Evolutionary conservation across 306 rosid genomes (phyloP).

Genomic region (Inga laurina): DNA sequence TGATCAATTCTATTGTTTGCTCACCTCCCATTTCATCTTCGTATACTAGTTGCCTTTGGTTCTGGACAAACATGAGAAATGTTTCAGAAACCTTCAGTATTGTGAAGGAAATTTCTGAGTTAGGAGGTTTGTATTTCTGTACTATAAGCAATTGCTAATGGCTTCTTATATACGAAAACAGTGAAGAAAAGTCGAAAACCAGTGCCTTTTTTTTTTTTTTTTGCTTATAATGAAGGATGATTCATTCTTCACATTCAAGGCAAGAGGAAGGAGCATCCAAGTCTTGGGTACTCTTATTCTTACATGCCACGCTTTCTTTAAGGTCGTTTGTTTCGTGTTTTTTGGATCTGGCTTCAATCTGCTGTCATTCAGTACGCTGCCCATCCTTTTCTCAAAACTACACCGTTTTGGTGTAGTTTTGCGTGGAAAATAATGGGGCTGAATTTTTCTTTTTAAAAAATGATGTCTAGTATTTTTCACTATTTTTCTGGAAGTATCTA

Average conservation of each 20-base stretch:
- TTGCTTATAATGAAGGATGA: conserved; percentile 41
- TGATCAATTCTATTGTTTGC: neutral
- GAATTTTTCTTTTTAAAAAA: no score
- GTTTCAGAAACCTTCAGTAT: conserved; percentile 27
- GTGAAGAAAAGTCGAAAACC: conserved; percentile 17
- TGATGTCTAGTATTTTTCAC: no score
- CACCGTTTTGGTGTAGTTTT: no score
- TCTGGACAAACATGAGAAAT: neutral
- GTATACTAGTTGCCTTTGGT: neutral
- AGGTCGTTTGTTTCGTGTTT: neutral
- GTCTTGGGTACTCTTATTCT: conserved; percentile 42
- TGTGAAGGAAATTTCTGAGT: conserved; percentile 24
- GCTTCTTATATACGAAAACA: neutral
- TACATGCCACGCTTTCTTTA: conserved; percentile 46
- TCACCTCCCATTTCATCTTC: neutral
- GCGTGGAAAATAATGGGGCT: no score
- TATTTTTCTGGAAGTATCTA: no score
- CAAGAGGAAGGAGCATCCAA: conserved; percentile 42
- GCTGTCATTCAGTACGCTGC: no score
- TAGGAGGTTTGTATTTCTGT: conserved; percentile 17
- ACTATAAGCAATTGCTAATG: neutral
- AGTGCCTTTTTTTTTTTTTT: conserved; percentile 46
- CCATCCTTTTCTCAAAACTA: no score
- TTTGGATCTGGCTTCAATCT: no score
- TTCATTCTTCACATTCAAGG: conserved; percentile 66